Base-by-base conservation (phyloP, 2,329 filamentous ascomycete species). In the Cladophialophora bantiana region DNA sequence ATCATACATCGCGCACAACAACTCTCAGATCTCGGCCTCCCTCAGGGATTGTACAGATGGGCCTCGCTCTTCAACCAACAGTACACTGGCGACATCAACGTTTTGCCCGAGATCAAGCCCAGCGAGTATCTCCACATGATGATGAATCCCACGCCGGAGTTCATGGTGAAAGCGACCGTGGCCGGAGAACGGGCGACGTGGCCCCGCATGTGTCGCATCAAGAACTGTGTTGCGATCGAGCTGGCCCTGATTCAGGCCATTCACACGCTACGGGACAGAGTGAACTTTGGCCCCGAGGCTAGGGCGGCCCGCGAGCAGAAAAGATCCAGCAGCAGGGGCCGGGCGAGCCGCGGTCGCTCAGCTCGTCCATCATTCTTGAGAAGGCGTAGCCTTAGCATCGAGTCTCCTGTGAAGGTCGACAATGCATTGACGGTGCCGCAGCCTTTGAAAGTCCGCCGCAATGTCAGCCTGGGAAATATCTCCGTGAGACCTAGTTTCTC, bases 61-160 rank as follows among this genome's bases (percentile, higher is more conserved):
- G 86, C 88, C 50, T 94, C 92, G 1, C 88, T 98, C 15, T 83
- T 98, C 58, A 94, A 89, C 70, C 94, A 98, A 74, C 92, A 91
- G 70, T 98, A 98, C 75, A 94, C 92, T 1, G 94, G 94, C 6
- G 94, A 98, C 77, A 97, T 98, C 75, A 98, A 93, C 53, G 97
- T 98, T 62, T 84, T 96, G 36, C 94, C 94, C 0, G 88, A 93
- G 62, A 89, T 96, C 65, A 86, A 86, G 4, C 88, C 90, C 60
- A 84, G 88, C 7, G 90, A 96, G 68, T 86, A 96, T 26, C 89
- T 91, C 0, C 85, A 86, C 7, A 88, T 97, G 32, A 82, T 98
- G 53, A 90, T 86, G 69, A 98, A 98, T 66, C 94, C 94, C 1
- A 93, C 90, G 0, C 81, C 88, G 0, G 91, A 94, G 4, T 98